These are phyloP conservation scores for Ceraceosorus guamensis DNA, from an alignment of 1,284 basidiomycete genomes.

Conservation along the genomic window DNA sequence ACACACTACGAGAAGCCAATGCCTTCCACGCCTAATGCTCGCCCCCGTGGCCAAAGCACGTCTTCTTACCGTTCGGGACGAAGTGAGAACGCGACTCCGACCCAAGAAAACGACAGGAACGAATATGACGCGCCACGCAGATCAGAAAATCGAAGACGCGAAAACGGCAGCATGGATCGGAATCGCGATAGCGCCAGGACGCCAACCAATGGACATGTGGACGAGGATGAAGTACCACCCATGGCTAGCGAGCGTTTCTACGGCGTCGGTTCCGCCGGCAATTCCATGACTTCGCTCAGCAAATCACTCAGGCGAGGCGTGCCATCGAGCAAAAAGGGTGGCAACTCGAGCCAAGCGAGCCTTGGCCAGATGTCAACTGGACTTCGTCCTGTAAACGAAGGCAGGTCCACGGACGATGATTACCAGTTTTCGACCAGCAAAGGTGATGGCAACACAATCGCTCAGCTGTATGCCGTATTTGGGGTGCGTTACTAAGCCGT, in stretches of 20 bases:
- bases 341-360: background rate
- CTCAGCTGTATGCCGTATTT: constrained; percentile 53
- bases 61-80: no score
- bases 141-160: background rate
- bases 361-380: background rate
- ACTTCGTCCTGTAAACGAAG: background rate
- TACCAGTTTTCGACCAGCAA: background rate
- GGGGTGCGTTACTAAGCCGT: constrained; percentile 39
- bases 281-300: background rate
- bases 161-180: background rate
- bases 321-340: background rate
- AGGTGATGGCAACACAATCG: constrained; percentile 47
- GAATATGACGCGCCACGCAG: background rate
- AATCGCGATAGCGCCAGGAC: background rate
- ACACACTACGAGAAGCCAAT: background rate
- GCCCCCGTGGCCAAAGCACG: background rate
- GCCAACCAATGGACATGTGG: background rate
- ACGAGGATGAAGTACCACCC: background rate
- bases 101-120: background rate
- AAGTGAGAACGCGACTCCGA: background rate
- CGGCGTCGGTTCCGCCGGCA: background rate
- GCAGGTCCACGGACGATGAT: background rate
- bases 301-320: background rate
- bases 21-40: background rate
- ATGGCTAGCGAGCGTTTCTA: background rate